These are phyloP conservation scores for Lactifluus pinguis DNA, from an alignment of 768 basidiomycete species.

Conservation along the genomic window DNA sequence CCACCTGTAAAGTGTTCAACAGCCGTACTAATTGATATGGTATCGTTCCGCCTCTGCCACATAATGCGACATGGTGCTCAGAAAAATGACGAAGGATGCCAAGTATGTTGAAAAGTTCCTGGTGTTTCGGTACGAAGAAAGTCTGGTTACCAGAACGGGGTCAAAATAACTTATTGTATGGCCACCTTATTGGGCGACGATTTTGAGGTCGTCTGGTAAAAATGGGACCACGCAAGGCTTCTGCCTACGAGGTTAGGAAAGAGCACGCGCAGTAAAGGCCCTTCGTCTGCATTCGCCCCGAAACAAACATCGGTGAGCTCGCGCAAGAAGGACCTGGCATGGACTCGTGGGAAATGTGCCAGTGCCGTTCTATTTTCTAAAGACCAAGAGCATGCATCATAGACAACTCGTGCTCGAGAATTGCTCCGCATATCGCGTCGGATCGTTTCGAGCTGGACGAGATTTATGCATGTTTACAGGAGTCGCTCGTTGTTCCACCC, in stretches of 20 bases:
- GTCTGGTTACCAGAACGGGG: too few relatives aligned
- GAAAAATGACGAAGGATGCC: not conserved
- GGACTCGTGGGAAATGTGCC: not conserved
- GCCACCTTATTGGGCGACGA: not conserved
- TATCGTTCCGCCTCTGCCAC: not conserved
- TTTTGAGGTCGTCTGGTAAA: not conserved
- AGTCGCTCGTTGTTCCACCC: too few relatives aligned
- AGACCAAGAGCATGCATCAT: too few relatives aligned
- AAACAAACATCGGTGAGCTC: conserved; percentile 1
- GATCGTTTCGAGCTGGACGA: too few relatives aligned
- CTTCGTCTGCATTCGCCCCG: not conserved
- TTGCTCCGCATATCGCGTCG: too few relatives aligned
- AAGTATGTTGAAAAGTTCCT: too few relatives aligned
- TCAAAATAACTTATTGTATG: too few relatives aligned
- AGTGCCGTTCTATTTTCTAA: too few relatives aligned
- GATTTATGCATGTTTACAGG: too few relatives aligned
- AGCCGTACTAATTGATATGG: not conserved
- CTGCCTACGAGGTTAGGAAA: not conserved
- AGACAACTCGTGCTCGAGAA: too few relatives aligned
- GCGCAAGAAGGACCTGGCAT: not conserved
- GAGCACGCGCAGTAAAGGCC: conserved; percentile 5
- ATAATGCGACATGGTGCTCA: not conserved
- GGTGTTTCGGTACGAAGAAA: too few relatives aligned
- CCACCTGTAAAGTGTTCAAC: not conserved
- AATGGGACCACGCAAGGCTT: not conserved